phyloP scores from a whole-genome alignment of 164 flowering plant species.

The Macadamia tetraphylla region DNA sequence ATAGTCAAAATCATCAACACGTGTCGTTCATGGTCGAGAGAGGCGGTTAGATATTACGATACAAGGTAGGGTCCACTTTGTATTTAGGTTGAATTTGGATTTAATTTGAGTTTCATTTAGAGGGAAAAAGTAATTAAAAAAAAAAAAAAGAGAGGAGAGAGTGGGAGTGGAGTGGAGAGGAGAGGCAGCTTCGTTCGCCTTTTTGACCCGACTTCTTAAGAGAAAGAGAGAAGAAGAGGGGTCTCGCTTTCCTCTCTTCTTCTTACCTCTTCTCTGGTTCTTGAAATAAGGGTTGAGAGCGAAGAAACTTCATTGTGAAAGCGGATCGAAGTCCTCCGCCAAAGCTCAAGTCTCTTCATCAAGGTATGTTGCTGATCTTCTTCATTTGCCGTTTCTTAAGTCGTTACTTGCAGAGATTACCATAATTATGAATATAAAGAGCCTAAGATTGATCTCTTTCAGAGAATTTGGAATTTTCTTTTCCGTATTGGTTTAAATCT shows the following conservation, averaged over 20 bases:
- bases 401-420: too few species aligned
- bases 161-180: background rate
- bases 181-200: background rate
- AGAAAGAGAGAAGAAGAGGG: background rate
- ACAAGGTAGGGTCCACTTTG: background rate
- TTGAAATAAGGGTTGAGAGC: too few species aligned
- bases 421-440: too few species aligned
- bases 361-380: background rate
- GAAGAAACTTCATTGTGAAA: too few species aligned
- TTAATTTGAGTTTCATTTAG: background rate
- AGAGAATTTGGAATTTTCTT: too few species aligned
- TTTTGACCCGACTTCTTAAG: slow-evolving; percentile 1
- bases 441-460: too few species aligned
- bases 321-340: background rate
- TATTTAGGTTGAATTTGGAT: background rate
- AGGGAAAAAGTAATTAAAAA: background rate
- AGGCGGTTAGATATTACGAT: too few species aligned
- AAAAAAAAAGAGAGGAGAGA: background rate
- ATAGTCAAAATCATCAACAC: too few species aligned
- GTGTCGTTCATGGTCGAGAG: too few species aligned
- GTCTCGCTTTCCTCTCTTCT: background rate
- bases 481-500: too few species aligned
- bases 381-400: background rate
- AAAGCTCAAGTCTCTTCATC: background rate
- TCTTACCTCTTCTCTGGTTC: background rate